Percentiles rank a stretch among this genome's conserved stretches.
Evolutionary conservation across 495 filamentous ascomycete genomes (phyloP).

Genomic region (Delitschia confertaspora): DNA sequence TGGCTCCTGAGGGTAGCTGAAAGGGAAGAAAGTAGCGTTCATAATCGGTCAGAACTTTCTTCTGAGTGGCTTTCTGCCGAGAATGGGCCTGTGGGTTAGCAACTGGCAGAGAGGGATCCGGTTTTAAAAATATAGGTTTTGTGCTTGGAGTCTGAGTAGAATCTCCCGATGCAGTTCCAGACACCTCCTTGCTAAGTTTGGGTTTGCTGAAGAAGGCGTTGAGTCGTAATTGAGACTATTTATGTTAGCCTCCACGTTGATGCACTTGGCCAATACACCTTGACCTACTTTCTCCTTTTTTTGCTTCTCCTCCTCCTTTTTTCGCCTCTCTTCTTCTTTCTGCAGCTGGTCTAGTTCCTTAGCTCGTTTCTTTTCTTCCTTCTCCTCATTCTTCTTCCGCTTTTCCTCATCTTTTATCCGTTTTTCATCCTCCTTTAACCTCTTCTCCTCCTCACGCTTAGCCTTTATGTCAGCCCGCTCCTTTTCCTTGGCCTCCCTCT

Average conservation of each 20-base stretch:
- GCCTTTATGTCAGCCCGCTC: slow-evolving; percentile 29
- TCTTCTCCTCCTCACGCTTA: slow-evolving; percentile 39
- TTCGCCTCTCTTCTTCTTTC: slow-evolving; percentile 45
- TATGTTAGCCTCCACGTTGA: background rate
- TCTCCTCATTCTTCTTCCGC: slow-evolving; percentile 34
- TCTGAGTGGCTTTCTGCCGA: slow-evolving; percentile 28
- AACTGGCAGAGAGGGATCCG: slow-evolving; percentile 23
- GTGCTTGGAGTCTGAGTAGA: slow-evolving; percentile 14
- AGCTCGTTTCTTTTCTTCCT: slow-evolving; percentile 41
- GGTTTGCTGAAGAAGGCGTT: slow-evolving; percentile 55
- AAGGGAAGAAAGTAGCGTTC: slow-evolving; percentile 67
- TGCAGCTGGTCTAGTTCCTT: slow-evolving; percentile 34
- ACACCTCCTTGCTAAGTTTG: slow-evolving; percentile 1
- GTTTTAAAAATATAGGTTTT: slow-evolving; percentile 31
- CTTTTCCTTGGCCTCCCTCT: slow-evolving; percentile 16
- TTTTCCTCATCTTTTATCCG: slow-evolving; percentile 36
- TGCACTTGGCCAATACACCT: background rate
- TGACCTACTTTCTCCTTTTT: slow-evolving; percentile 58
- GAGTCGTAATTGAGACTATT: slow-evolving; percentile 49
- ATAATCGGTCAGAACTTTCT: slow-evolving; percentile 49
- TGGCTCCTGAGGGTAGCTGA: slow-evolving; percentile 39
- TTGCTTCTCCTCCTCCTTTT: slow-evolving; percentile 56
- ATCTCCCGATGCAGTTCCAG: slow-evolving; percentile 8
- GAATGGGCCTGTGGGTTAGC: slow-evolving; percentile 19
- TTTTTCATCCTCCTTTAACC: slow-evolving; percentile 38